Conservation (phyloP, 129 eudicot genomes). For the Cynara cardunculus region DNA sequence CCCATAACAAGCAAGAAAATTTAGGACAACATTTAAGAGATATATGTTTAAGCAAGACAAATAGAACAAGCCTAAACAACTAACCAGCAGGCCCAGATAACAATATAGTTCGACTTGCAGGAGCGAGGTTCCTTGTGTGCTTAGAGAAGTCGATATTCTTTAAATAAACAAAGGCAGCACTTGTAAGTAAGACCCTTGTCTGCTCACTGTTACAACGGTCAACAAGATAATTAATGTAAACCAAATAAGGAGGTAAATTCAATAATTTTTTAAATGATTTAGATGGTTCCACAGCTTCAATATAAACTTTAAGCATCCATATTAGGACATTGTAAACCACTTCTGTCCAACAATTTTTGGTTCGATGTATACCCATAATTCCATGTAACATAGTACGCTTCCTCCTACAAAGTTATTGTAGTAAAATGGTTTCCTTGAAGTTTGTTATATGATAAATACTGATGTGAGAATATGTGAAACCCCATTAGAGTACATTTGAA, state of each 20-base stretch:
- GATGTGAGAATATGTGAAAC: too few species aligned
- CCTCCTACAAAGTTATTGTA: not conserved
- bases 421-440: not conserved
- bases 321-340: not conserved
- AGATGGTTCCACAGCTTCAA: not conserved
- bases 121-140: conserved; percentile 86
- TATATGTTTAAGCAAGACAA: not conserved
- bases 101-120: conserved; percentile 94
- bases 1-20: not conserved
- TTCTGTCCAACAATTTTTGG: not conserved
- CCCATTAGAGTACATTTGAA: not conserved
- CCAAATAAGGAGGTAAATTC: not conserved
- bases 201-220: conserved; percentile 60
- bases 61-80: conserved; percentile 24
- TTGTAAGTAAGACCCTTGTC: conserved; percentile 74
- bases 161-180: conserved; percentile 83
- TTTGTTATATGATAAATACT: not conserved
- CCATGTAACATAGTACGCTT: not conserved
- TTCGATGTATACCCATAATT: not conserved
- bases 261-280: not conserved
- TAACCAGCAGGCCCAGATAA: conserved; percentile 94
- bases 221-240: conserved; percentile 10
- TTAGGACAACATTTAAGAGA: not conserved
- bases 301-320: not conserved
- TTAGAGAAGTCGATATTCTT: conserved; percentile 63